A percentile compares a stretch with the other conserved stretches of the same genome.
These are phyloP conservation scores for Wickerhamiella musiphila DNA, from an alignment of 805 yeast genomes.

Conservation along the genomic window DNA sequence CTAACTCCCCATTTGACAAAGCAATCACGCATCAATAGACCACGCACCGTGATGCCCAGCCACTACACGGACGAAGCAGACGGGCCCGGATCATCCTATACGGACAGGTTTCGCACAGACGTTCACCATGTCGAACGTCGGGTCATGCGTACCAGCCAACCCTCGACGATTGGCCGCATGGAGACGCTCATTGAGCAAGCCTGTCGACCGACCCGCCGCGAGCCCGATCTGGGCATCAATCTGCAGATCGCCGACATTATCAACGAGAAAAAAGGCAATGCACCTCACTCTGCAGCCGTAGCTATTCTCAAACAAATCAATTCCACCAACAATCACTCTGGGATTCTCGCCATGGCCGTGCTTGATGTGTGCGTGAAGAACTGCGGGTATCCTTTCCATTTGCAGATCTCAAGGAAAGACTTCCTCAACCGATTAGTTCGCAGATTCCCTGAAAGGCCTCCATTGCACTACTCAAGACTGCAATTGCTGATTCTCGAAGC, in stretches of 20 bases:
- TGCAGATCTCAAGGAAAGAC: conserved; percentile 88
- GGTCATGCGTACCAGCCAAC: conserved; percentile 2
- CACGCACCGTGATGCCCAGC: conserved; percentile 1
- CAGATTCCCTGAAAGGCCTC: conserved; percentile 89
- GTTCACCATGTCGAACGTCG: conserved; percentile 6
- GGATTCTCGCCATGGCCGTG: conserved; percentile 56
- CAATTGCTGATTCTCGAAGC: conserved; percentile 76
- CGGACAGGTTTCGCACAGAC: conserved; percentile 16
- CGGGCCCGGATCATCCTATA: conserved; percentile 6
- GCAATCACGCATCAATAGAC: no score
- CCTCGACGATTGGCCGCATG: conserved; percentile 7
- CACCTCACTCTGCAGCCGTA: conserved; percentile 85
- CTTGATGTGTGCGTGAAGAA: conserved; percentile 88
- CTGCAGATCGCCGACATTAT: conserved; percentile 86
- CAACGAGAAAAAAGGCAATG: conserved; percentile 77
- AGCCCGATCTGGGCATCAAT: conserved; percentile 79
- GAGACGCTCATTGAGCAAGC: conserved; percentile 44
- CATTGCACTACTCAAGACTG: conserved; percentile 61
- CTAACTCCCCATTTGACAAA: no score
- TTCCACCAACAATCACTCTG: conserved; percentile 67
- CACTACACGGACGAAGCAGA: background rate
- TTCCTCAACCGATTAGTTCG: conserved; percentile 85
- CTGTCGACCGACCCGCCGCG: conserved; percentile 60
- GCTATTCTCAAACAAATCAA: conserved; percentile 70
- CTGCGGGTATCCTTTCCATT: conserved; percentile 93